Evolutionary conservation across 345 rosid genomes (phyloP).

Genomic region (Pelargonium nanum): DNA sequence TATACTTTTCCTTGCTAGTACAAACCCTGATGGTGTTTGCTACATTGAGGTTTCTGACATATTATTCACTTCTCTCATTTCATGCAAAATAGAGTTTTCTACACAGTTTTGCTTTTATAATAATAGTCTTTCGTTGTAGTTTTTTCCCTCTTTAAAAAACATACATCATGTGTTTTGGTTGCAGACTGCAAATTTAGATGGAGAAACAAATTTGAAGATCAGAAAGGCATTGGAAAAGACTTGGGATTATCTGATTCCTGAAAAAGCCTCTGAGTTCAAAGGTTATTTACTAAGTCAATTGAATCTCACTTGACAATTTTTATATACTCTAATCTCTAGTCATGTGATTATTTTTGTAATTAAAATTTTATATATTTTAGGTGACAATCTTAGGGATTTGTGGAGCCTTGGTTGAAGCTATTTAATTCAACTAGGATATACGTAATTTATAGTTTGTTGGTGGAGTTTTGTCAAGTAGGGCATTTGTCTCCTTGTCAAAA

Average conservation of each 20-base stretch:
- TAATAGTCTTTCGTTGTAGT: background rate
- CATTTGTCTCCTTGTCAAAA: too few relatives aligned
- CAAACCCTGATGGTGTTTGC: constrained; percentile 93
- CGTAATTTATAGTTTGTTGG: too few relatives aligned
- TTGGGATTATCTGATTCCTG: constrained; percentile 91
- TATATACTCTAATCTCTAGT: background rate
- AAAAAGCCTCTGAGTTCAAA: constrained; percentile 80
- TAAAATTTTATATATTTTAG: background rate
- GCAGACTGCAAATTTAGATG: constrained; percentile 98
- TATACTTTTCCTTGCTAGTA: constrained; percentile 78
- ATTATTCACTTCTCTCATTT: background rate
- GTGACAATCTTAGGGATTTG: background rate
- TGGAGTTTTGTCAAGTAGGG: too few relatives aligned
- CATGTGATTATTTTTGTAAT: background rate
- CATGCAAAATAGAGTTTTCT: background rate
- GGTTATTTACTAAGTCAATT: constrained; percentile 27
- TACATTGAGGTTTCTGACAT: constrained; percentile 61
- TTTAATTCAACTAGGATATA: too few relatives aligned
- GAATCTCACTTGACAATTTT: background rate
- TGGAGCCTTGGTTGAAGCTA: background rate
- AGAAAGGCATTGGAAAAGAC: constrained; percentile 96
- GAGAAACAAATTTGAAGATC: constrained; percentile 97
- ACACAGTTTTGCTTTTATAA: background rate
- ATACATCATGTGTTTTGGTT: constrained; percentile 16
- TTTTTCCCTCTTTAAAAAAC: background rate